Conservation (phyloP, 192 early-diverging fungal species). For the Coemansia furcata region DNA sequence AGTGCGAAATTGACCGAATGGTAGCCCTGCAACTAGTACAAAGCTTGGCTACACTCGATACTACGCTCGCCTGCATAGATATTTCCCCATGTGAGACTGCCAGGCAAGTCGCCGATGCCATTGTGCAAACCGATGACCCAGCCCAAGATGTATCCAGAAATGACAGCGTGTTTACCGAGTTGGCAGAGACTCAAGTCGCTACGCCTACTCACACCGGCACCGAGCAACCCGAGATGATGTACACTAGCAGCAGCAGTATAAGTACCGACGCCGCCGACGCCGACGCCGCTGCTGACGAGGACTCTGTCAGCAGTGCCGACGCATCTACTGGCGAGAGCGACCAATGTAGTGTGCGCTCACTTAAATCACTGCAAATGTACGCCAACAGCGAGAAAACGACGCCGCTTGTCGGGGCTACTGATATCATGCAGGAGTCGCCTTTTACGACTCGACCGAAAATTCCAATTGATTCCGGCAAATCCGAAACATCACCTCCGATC, state of each 20-base stretch:
- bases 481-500: background rate
- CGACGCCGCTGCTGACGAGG: background rate
- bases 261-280: background rate
- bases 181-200: conserved; percentile 6
- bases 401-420: background rate
- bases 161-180: background rate
- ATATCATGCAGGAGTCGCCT: background rate
- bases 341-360: conserved; percentile 9
- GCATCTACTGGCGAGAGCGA: background rate
- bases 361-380: conserved; percentile 8
- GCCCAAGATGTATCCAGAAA: background rate
- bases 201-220: conserved; percentile 2
- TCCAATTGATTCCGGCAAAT: background rate
- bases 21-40: conserved; percentile 4
- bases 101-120: background rate
- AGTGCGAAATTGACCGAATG: conserved; percentile 14
- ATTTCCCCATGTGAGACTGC: background rate
- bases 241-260: conserved; percentile 2
- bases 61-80: conserved; percentile 8
- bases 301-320: background rate
- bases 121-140: background rate
- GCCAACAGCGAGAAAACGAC: background rate
- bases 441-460: background rate
- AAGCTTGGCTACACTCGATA: conserved; percentile 16
- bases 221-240: background rate